These are phyloP conservation scores for Astragalus glycyphyllos DNA, from an alignment of 306 rosid genomes.

Conservation along the genomic window DNA sequence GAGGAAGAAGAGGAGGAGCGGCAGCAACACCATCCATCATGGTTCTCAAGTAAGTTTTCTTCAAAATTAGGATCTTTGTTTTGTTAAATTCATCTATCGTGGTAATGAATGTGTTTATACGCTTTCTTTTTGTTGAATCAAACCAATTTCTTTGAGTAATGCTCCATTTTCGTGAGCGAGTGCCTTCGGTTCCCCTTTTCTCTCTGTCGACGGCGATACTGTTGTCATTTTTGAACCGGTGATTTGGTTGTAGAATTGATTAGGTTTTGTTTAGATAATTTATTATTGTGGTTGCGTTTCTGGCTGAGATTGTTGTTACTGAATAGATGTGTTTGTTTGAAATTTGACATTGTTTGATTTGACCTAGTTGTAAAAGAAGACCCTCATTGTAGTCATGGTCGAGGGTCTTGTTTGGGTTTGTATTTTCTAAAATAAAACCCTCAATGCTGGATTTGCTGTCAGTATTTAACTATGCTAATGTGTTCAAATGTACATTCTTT, in stretches of 20 bases:
- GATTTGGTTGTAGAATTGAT: not conserved
- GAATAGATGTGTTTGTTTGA: not conserved
- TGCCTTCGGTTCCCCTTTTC: not conserved
- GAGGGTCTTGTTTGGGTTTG: not conserved
- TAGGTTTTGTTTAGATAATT: too few species aligned
- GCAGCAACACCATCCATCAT: slow-evolving; percentile 51
- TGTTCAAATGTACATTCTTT: too few species aligned
- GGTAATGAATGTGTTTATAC: not conserved
- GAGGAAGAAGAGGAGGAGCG: slow-evolving; percentile 22
- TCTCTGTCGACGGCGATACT: not conserved
- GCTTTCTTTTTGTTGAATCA: not conserved
- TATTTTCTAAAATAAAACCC: not conserved
- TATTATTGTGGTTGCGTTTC: not conserved
- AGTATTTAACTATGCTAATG: not conserved
- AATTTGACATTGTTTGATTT: not conserved
- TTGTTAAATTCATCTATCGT: not conserved
- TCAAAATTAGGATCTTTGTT: not conserved
- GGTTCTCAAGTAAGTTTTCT: slow-evolving; percentile 74
- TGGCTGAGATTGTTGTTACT: not conserved
- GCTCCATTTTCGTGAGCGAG: not conserved
- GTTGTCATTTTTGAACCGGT: not conserved
- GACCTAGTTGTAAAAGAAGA: too few species aligned
- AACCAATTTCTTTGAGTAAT: not conserved
- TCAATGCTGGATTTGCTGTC: too few species aligned
- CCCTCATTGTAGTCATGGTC: too few species aligned